Percentiles rank a stretch among this genome's conserved stretches.
Conservation (phyloP, 257 asterid species). For the Misopates orontium region DNA sequence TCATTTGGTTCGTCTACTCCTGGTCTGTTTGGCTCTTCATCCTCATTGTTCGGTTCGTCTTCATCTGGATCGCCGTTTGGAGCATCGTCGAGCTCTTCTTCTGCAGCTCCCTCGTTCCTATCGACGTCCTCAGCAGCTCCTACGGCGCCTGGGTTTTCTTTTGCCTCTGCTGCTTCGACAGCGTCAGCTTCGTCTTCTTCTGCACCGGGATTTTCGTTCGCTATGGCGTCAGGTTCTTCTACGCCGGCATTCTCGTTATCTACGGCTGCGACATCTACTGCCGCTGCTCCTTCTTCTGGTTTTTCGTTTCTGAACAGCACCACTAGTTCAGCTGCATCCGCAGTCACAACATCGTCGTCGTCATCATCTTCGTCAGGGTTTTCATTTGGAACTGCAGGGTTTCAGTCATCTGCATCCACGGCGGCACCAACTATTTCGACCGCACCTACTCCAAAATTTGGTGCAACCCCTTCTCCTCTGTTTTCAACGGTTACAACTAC, state of each 20-base stretch:
- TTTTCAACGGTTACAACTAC: slow-evolving; percentile 62
- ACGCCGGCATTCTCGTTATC: slow-evolving; percentile 20
- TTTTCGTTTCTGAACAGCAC: slow-evolving; percentile 45
- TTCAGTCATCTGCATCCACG: slow-evolving; percentile 40
- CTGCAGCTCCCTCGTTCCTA: background rate
- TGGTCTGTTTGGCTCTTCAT: slow-evolving; percentile 30
- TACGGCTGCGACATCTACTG: slow-evolving; percentile 36
- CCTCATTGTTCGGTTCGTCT: slow-evolving; percentile 17
- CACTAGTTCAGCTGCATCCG: slow-evolving; percentile 35
- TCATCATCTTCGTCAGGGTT: slow-evolving; percentile 47
- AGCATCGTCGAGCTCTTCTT: background rate
- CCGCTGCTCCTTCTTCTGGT: slow-evolving; percentile 37
- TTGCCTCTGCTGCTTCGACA: slow-evolving; percentile 21
- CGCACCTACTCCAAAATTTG: slow-evolving; percentile 46
- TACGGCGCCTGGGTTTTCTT: background rate
- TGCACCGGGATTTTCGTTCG: slow-evolving; percentile 44
- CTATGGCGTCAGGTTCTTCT: slow-evolving; percentile 1
- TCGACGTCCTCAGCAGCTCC: background rate
- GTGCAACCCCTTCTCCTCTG: slow-evolving; percentile 48
- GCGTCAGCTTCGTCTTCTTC: slow-evolving; percentile 34
- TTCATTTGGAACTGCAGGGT: slow-evolving; percentile 51
- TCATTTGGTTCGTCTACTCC: slow-evolving; percentile 41
- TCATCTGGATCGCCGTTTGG: background rate
- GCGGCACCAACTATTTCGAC: slow-evolving; percentile 38
- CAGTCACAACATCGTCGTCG: slow-evolving; percentile 40